These are phyloP conservation scores for Triticum monococcum DNA, from an alignment of 176 grass and related monocot genomes.

Conservation along the genomic window DNA sequence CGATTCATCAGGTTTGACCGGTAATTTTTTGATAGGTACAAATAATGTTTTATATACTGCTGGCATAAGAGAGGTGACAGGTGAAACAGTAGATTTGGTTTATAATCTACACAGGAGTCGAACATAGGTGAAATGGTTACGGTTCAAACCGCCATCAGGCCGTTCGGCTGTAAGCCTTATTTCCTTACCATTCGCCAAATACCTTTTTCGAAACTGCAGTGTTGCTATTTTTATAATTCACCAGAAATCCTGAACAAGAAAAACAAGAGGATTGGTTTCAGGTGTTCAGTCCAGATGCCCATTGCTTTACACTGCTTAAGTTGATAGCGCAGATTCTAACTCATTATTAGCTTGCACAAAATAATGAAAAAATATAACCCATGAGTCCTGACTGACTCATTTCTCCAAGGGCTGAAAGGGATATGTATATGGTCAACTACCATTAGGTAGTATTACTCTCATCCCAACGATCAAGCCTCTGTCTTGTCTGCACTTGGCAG, in stretches of 20 bases:
- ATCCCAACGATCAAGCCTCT: conserved; percentile 10
- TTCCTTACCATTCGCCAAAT: too few species aligned
- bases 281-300: neutral
- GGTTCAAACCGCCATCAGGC: too few species aligned
- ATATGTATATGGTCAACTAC: neutral
- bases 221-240: neutral
- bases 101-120: too few species aligned
- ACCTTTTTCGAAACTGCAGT: too few species aligned
- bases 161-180: too few species aligned
- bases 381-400: too few species aligned
- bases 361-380: neutral
- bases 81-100: too few species aligned
- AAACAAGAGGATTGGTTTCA: neutral
- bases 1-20: too few species aligned
- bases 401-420: neutral
- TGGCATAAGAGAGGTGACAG: too few species aligned
- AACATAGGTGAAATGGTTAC: too few species aligned
- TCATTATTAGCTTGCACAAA: neutral
- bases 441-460: conserved; percentile 26
- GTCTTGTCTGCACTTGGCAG: conserved; percentile 35
- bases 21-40: too few species aligned
- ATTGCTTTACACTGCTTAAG: neutral
- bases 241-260: neutral
- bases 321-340: neutral
- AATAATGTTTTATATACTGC: too few species aligned